Evolutionary conservation across 1,284 basidiomycete genomes (phyloP), one percentile per base, ranked within the genome.

Genomic region (Leccinum griseonigrum): DNA sequence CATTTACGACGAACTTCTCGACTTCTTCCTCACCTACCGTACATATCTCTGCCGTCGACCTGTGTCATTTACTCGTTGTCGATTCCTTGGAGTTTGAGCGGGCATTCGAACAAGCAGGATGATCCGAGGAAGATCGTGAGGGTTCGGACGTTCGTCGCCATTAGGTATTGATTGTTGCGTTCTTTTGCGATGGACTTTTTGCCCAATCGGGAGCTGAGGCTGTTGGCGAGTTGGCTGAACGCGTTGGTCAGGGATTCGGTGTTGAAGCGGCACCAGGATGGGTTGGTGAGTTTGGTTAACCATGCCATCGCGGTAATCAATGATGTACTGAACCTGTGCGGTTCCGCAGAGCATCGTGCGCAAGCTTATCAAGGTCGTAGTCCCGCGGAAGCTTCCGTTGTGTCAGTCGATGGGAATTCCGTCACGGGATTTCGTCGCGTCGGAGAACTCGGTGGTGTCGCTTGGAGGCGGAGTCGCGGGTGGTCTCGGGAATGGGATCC

Each of bases 1-100:
- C 66, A 86, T 91, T 72, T 91, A 92, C 63, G 90, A 93, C 71
- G 89, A 94, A 67, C 80, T 95, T 26, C 80, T 92, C 60, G 86
- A 91, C 66, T 95, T 95, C 74, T 94, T 95, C 81, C 82, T 95
- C 71, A 94, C 93, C 1, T 95, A 94, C 70, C 85, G 94, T 60
- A 85, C 88, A 32, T 95, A 92, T 95, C 69, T 83, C 81, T 58
- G 85, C 90, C 4, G 77, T 88, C 60, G 91, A 94, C 69, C 79
- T 95, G 31, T 88, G 88, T 54, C 86, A 92, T 67, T 77, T 95
- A 54, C 79, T 95, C 53, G 90, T 51, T 87, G 85, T 64, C 84
- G 94, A 48, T 95, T 95, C 71, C 90, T 95, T 26, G 93, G 94
- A 87, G 92, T 3, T 77, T 94, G 53, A 85, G 85, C 62, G 80